Base-by-base conservation (phyloP, 306 rosid genomes). In the Dalbergia cultrata region DNA sequence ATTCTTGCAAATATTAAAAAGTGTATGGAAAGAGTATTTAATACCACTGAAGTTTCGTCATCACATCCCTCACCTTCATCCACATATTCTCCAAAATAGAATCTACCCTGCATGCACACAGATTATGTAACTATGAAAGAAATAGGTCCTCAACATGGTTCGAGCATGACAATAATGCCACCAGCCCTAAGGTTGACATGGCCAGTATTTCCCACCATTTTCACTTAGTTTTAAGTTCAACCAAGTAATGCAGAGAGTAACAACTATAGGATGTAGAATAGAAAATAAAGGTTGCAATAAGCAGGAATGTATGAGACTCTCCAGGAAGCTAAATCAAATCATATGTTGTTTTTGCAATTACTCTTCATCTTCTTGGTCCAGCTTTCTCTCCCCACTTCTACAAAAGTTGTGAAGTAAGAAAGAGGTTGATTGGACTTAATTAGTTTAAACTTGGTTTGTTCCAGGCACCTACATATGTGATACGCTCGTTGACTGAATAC, bases 71-170 rank as follows among this genome's bases (percentile, higher is more conserved):
- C 82, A 41, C 67, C 41, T 39, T 91, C 91, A 60, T 81, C 81
- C 87, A 93, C 9, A 41, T 89, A 71, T 83, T 95, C 92, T 85
- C 99, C 99, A 84, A 95, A 95, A 87, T 95, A 95, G 86, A 95
- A 95, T 83, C 97, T 89, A 72, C 99, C 99, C 98, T 95, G 99
- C 85, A 87, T 5, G 44, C 71, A 81, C 72, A 82, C 62, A 81
- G 57, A 77, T 21, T 26, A 41, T 39, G 53, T 67, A 39, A 65
- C 61, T 44, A 70, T 44, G 57, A 61, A 77, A 67, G 72, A 56
- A 70, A 49, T 58, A 70, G 17, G 49, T 57, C 11, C 22, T 59
- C 34, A 37, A 72, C 21, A 33, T 57, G 71, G 63, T 31, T 67
- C 56, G 66, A 66, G 67, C 26, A 62, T 54, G 62, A 68, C 54